Base-by-base conservation (phyloP, 2,329 filamentous ascomycete genomes). In the Fusarium austroafricanum region DNA sequence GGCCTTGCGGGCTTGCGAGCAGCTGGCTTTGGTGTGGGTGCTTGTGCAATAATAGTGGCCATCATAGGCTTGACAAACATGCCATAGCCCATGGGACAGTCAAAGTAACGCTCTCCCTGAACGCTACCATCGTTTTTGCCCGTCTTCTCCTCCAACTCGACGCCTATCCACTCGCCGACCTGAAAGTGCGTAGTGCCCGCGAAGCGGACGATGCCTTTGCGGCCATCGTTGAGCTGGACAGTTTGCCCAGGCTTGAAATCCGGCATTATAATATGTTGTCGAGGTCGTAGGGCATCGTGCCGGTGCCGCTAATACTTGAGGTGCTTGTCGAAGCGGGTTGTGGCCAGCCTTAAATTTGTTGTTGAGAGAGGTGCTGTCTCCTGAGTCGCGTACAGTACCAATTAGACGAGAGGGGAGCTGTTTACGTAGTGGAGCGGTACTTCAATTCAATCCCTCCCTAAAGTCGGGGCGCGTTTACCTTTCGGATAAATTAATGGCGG, bases 61-160 rank as follows among this genome's bases (percentile, higher is more conserved):
- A 90, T 90, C 54, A 86, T 82, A 29, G 93, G 90, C 66, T 92
- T 88, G 55, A 97, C 87, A 75, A 99, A 98, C 88, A 99, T 96
- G 75, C 89, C 89, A 68, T 84, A 83, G 39, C 84, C 93, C 88
- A 86, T 90, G 79, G 76, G 86, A 80, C 95, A 98, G 49, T 94
- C 89, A 73, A 97, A 98, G 77, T 98, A 98, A 20, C 93, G 85
- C 76, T 93, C 87, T 65, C 93, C 94, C 78, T 95, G 88, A 45
- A 98, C 93, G 55, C 92, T 91, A 68, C 95, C 95, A 84, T 98
- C 93, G 74, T 98, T 98, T 83, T 98, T 98, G 31, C 96, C 95
- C 20, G 86, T 88, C 53, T 90, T 84, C 45, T 93, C 91, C 52
- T 93, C 89, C 57, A 98, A 87, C 82, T 97, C 94, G 61, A 98